Conservation (phyloP, 2,329 filamentous ascomycete species). For the Diaporthe helianthi region DNA sequence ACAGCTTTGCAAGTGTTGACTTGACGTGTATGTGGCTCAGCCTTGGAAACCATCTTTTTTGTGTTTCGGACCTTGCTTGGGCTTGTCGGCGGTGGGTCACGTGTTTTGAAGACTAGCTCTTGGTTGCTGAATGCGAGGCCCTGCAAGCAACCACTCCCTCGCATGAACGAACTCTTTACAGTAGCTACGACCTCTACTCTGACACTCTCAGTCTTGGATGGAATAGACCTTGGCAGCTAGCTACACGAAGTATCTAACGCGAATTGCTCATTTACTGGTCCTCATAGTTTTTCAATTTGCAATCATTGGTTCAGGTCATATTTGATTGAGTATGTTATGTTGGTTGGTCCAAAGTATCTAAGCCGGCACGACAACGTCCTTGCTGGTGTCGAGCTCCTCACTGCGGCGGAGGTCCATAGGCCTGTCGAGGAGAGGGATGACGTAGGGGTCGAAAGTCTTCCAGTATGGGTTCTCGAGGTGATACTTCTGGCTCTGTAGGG, state of each 20-base stretch:
- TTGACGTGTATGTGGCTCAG: neutral
- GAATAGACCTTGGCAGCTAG: neutral
- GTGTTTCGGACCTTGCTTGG: neutral
- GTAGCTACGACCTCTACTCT: neutral
- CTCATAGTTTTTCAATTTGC: neutral
- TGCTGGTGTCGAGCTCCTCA: constrained; percentile 69
- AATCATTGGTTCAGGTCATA: neutral
- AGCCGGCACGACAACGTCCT: constrained; percentile 51
- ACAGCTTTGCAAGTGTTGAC: neutral
- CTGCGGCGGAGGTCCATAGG: constrained; percentile 73
- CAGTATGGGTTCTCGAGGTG: constrained; percentile 75
- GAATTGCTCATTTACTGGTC: neutral
- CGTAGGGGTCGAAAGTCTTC: constrained; percentile 79
- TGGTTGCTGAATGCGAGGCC: neutral
- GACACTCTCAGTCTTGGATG: no score
- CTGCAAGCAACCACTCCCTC: neutral
- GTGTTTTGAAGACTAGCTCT: neutral
- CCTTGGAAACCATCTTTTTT: neutral
- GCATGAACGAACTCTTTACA: neutral
- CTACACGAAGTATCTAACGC: neutral
- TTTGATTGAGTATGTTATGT: neutral
- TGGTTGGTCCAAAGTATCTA: constrained; percentile 13
- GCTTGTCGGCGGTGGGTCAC: neutral
- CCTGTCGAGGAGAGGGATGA: constrained; percentile 70
- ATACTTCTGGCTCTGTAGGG: constrained; percentile 62